Base-by-base conservation (phyloP, 2,329 filamentous ascomycete genomes). In the Magnaporthiopsis rhizophila region DNA sequence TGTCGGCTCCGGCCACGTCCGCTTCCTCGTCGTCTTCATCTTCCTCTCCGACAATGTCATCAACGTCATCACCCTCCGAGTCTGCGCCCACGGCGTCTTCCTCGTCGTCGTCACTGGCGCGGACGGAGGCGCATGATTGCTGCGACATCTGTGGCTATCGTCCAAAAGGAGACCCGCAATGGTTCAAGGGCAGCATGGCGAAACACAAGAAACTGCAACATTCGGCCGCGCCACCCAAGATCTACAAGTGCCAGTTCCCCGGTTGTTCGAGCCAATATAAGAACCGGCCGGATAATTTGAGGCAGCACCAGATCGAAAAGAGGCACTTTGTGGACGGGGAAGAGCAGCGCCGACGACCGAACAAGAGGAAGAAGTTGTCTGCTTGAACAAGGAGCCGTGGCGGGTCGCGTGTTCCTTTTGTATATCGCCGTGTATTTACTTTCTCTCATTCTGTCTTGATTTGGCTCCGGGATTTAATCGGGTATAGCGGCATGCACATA, bases 121-220 rank as follows among this genome's bases (percentile, higher is more conserved):
- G 68, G 45, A 67, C 71, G 65, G 80, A 81, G 65, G 77, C 81
- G 0, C 71, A 78, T 60, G 76, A 77, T 62, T 76, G 76, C 67
- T 85, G 83, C 68, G 78, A 80, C 28, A 73, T 83, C 24, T 86
- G 83, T 66, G 81, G 79, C 3, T 85, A 85, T 72, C 76, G 81
- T 12, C 83, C 83, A 1, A 83, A 81, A 67, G 83, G 83, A 4
- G 78, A 83, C 61, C 82, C 83, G n/a, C 77, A 80, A 65, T 85
- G 83, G 83, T 85, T 85, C 69, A 79, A 79, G 59, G 82, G 82
- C 7, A 84, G 81, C 70, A 83, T 86, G 82, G 78, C 81, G 61
- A 86, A 85, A 71, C 83, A 86, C 70, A 83, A 77, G 74, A 83
- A 81, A 70, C 74, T 81, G 65, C 80, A 83, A 71, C 83, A 86